phyloP scores from a whole-genome alignment of 495 filamentous ascomycete species.

The Aspergillus affinis region DNA sequence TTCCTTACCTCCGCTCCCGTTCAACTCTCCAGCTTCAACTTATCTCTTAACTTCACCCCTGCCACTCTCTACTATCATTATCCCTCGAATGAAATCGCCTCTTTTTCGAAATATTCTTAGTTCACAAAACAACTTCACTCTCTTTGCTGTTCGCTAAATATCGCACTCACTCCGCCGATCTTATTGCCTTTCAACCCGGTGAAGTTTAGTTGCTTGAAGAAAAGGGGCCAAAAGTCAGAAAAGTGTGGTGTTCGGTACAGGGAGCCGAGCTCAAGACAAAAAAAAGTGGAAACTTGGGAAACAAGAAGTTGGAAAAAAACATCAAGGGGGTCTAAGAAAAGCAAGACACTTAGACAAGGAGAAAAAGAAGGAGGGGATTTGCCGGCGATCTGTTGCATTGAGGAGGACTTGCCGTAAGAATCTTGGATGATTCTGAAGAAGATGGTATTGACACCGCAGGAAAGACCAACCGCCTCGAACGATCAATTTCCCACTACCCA shows the following conservation, averaged over 20 bases:
- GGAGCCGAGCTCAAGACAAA: no score
- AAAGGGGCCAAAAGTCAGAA: no score
- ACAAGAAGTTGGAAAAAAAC: neutral
- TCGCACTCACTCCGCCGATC: neutral
- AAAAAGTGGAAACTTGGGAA: no score
- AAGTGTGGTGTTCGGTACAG: no score
- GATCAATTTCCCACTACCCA: slow-evolving; percentile 71
- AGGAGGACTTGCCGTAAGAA: slow-evolving; percentile 49
- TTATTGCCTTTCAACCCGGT: neutral
- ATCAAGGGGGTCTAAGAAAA: neutral
- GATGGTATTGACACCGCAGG: slow-evolving; percentile 52
- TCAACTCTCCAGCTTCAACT: neutral
- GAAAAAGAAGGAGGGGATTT: slow-evolving; percentile 7
- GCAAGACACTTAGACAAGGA: neutral
- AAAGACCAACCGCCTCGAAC: slow-evolving; percentile 42
- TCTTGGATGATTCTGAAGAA: slow-evolving; percentile 43
- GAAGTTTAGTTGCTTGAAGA: neutral
- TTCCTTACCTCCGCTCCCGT: neutral
- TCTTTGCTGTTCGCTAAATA: neutral
- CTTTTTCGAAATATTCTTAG: no score
- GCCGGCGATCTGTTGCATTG: slow-evolving; percentile 17
- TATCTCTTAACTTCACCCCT: neutral
- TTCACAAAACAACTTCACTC: neutral
- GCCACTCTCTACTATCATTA: neutral
- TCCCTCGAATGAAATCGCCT: neutral